Conservation (phyloP, 345 rosid genomes). For the Jatropha curcas region DNA sequence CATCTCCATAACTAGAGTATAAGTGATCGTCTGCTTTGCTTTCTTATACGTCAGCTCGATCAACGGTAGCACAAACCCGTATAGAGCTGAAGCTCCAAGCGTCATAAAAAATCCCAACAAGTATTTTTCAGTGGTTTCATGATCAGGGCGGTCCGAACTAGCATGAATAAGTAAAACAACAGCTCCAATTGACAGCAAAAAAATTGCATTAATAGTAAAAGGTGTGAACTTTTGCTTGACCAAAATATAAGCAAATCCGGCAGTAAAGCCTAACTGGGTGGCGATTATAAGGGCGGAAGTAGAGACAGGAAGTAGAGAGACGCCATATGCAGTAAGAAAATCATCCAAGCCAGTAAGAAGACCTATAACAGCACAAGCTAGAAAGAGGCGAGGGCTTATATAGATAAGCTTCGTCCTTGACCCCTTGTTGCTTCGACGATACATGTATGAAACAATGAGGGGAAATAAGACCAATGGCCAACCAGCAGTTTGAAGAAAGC, state of each 20-base stretch:
- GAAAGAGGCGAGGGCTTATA: conserved; percentile 19
- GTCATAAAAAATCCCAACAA: conserved; percentile 30
- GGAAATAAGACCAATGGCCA: conserved; percentile 33
- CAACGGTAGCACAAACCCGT: conserved; percentile 37
- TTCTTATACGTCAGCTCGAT: conserved; percentile 31
- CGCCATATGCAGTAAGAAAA: conserved; percentile 27
- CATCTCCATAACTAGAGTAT: conserved; percentile 37
- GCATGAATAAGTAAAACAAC: conserved; percentile 30
- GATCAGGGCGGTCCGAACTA: conserved; percentile 28
- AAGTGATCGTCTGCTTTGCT: conserved; percentile 25
- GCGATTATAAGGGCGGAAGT: conserved; percentile 34
- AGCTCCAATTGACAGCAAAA: conserved; percentile 26
- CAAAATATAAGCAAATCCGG: conserved; percentile 27
- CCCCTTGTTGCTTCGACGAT: conserved; percentile 30
- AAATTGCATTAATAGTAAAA: conserved; percentile 24
- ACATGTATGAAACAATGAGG: conserved; percentile 23
- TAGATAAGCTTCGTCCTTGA: conserved; percentile 12
- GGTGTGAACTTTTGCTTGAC: conserved; percentile 30
- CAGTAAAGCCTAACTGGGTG: conserved; percentile 28
- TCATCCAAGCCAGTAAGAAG: conserved; percentile 31
- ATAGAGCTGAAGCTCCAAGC: conserved; percentile 29
- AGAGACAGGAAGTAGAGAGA: conserved; percentile 25
- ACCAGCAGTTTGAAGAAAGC: conserved; percentile 33
- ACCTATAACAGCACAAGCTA: conserved; percentile 28
- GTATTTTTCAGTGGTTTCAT: conserved; percentile 25